These are phyloP conservation scores for Capsella bursapastoris DNA, from an alignment of 345 rosid genomes.

Conservation along the genomic window DNA sequence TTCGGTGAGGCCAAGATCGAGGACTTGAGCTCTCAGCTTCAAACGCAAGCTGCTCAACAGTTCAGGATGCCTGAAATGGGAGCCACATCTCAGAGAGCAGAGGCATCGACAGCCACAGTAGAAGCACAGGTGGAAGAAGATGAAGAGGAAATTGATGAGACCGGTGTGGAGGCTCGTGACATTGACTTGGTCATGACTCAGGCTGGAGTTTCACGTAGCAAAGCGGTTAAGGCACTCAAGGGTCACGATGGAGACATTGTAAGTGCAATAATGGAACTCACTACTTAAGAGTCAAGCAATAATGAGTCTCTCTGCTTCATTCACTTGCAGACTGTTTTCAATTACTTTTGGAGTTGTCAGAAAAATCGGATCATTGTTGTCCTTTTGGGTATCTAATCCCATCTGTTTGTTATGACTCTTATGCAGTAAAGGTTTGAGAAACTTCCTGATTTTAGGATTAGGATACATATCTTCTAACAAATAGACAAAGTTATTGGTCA, in stretches of 20 bases:
- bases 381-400: not conserved
- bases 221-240: constrained; percentile 85
- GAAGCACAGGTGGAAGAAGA: constrained; percentile 67
- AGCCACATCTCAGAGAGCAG: constrained; percentile 64
- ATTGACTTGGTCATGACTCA: constrained; percentile 89
- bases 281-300: constrained; percentile 43
- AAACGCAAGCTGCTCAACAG: constrained; percentile 89
- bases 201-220: constrained; percentile 72
- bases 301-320: not conserved
- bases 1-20: constrained; percentile 95
- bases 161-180: constrained; percentile 77
- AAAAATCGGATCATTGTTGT: constrained; percentile 8
- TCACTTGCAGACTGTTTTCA: constrained; percentile 20
- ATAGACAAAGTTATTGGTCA: not conserved
- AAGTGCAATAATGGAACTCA: constrained; percentile 92
- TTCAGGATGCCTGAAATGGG: constrained; percentile 80
- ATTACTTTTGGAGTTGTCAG: constrained; percentile 17
- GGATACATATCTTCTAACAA: not conserved
- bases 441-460: not conserved
- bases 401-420: not conserved
- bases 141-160: constrained; percentile 80
- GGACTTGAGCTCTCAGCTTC: constrained; percentile 91
- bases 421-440: not conserved
- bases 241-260: constrained; percentile 80
- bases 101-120: constrained; percentile 46